phyloP scores from a whole-genome alignment of 2,329 filamentous ascomycete species.

The Claviceps sp. region DNA sequence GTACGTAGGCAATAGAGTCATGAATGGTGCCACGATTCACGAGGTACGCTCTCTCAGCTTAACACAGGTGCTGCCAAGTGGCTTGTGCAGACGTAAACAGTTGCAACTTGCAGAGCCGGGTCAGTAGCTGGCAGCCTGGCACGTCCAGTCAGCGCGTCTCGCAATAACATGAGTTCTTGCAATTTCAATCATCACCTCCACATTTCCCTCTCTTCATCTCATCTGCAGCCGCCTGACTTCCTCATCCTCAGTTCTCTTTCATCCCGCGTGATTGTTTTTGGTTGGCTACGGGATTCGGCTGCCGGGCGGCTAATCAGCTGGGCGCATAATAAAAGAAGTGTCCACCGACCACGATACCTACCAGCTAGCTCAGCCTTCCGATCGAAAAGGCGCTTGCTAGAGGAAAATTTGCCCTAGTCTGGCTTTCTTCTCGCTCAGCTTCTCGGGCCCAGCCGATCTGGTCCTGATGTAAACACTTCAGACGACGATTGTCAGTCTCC shows the following conservation, averaged over 20 bases:
- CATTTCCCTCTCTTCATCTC: background rate
- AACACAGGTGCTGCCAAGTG: conserved; percentile 1
- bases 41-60: background rate
- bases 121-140: too few relatives aligned
- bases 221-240: background rate
- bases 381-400: background rate
- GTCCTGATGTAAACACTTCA: background rate
- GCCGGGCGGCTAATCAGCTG: background rate
- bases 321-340: background rate
- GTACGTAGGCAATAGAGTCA: too few relatives aligned
- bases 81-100: background rate
- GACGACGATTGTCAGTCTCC: background rate
- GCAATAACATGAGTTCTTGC: too few relatives aligned
- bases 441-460: background rate
- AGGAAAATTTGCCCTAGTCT: background rate
- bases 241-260: background rate
- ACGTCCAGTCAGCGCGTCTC: too few relatives aligned
- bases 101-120: background rate
- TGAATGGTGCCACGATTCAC: background rate
- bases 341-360: background rate
- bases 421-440: background rate
- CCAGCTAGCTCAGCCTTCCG: background rate
- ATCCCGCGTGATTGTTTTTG: background rate
- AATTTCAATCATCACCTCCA: too few relatives aligned
- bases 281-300: background rate